Percentiles rank a stretch among this genome's conserved stretches.
phyloP scores from a whole-genome alignment of 1,139 yeast species.

The Taiozyma sp. region DNA sequence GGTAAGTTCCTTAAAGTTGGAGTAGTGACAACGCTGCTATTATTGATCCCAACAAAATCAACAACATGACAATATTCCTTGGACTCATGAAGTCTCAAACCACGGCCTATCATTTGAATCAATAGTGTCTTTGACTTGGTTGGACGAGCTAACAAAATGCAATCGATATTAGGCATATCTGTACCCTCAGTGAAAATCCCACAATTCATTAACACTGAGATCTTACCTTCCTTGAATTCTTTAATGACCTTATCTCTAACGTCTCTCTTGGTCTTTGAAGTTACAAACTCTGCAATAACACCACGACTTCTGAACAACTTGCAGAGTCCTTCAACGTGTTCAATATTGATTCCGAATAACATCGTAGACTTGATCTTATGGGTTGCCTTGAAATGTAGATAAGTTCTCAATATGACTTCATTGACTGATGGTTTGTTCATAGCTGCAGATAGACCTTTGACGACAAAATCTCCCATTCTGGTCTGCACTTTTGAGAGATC shows the following conservation, averaged over 20 bases:
- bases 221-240: constrained; percentile 55
- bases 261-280: constrained; percentile 53
- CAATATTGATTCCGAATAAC: constrained; percentile 70
- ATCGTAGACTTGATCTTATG: constrained; percentile 44
- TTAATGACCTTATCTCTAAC: constrained; percentile 49
- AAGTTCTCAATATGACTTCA: constrained; percentile 53
- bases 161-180: constrained; percentile 87
- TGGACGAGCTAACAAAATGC: constrained; percentile 74
- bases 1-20: constrained; percentile 55
- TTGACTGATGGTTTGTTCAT: constrained; percentile 53
- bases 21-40: constrained; percentile 52
- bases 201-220: constrained; percentile 79
- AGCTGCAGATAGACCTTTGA: constrained; percentile 43
- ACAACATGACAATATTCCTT: constrained; percentile 69
- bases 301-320: constrained; percentile 52
- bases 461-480: constrained; percentile 48
- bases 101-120: constrained; percentile 91
- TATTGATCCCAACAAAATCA: constrained; percentile 65
- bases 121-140: constrained; percentile 68
- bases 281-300: constrained; percentile 66
- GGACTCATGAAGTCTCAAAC: constrained; percentile 56
- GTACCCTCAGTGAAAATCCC: constrained; percentile 94
- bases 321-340: constrained; percentile 57
- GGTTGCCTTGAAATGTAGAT: constrained; percentile 37
- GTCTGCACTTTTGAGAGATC: constrained; percentile 30